Conservation (phyloP, 139 green algal species). For the Coelastrella sp. region DNA sequence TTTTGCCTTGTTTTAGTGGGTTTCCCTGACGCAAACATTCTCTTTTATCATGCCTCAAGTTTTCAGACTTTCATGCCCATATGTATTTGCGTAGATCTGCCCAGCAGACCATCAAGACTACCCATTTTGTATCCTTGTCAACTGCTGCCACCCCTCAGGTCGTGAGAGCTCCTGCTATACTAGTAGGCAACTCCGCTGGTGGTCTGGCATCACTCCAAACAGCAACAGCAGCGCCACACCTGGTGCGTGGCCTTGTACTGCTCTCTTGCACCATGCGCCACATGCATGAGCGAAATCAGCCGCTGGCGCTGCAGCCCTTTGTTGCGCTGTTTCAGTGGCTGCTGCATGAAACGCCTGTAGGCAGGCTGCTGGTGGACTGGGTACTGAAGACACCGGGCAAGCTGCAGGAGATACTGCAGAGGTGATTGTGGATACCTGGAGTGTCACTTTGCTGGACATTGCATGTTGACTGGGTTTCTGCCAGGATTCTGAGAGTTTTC, state of each 20-base stretch:
- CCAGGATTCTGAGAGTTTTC: too few relatives aligned
- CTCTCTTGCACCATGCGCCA: constrained; percentile 26
- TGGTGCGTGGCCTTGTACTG: constrained; percentile 20
- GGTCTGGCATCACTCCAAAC: constrained; percentile 17
- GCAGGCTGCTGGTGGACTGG: background rate
- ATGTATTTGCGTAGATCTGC: too few relatives aligned
- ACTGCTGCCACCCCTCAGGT: constrained; percentile 2
- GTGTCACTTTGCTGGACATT: background rate
- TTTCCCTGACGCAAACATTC: too few relatives aligned
- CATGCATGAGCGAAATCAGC: constrained; percentile 37
- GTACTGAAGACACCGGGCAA: constrained; percentile 14
- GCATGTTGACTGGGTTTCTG: too few relatives aligned
- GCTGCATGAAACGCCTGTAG: constrained; percentile 24
- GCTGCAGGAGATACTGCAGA: constrained; percentile 4
- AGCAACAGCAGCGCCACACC: background rate
- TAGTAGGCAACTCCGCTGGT: constrained; percentile 44
- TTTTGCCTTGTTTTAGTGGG: too few relatives aligned
- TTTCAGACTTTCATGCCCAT: too few relatives aligned
- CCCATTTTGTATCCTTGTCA: too few relatives aligned
- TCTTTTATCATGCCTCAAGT: too few relatives aligned
- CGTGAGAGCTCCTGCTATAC: background rate
- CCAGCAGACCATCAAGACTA: too few relatives aligned
- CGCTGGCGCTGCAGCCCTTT: background rate
- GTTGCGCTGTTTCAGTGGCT: constrained; percentile 23
- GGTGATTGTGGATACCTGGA: background rate